phyloP scores from a whole-genome alignment of 2,329 filamentous ascomycete genomes.

The Neonectria punicea region DNA sequence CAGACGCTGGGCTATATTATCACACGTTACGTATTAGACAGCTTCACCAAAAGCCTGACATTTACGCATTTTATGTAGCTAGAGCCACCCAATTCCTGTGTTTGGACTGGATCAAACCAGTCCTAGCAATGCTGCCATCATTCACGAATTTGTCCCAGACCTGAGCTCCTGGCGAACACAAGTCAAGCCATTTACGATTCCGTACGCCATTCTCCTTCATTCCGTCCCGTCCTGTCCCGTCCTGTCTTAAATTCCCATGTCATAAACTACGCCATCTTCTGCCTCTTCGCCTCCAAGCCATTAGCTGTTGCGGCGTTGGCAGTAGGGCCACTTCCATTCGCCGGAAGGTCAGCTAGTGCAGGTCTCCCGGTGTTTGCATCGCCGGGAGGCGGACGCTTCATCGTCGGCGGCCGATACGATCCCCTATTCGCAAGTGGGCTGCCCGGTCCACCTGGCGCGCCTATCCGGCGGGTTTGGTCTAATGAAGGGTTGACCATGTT shows the following conservation, averaged over 20 bases:
- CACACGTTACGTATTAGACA: background rate
- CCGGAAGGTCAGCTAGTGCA: constrained; percentile 62
- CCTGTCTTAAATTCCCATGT: constrained; percentile 3
- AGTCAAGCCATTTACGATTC: constrained; percentile 3
- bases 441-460: constrained; percentile 63
- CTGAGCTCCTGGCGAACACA: constrained; percentile 34
- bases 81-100: background rate
- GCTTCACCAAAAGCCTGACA: background rate
- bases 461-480: constrained; percentile 66
- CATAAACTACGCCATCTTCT: constrained; percentile 54
- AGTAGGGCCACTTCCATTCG: constrained; percentile 51
- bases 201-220: constrained; percentile 30
- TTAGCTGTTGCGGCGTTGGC: constrained; percentile 35
- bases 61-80: background rate
- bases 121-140: constrained; percentile 22
- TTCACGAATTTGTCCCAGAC: constrained; percentile 29
- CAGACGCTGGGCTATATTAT: background rate
- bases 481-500: constrained; percentile 64
- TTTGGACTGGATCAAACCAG: background rate
- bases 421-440: constrained; percentile 68
- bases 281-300: constrained; percentile 62
- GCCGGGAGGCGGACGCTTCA: constrained; percentile 60
- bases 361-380: constrained; percentile 49
- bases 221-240: constrained; percentile 10
- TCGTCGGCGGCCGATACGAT: constrained; percentile 69